Evolutionary conservation across 805 yeast genomes (phyloP), one percentile per base, ranked within the genome.

Genomic region (Lipomyces orientalis): DNA sequence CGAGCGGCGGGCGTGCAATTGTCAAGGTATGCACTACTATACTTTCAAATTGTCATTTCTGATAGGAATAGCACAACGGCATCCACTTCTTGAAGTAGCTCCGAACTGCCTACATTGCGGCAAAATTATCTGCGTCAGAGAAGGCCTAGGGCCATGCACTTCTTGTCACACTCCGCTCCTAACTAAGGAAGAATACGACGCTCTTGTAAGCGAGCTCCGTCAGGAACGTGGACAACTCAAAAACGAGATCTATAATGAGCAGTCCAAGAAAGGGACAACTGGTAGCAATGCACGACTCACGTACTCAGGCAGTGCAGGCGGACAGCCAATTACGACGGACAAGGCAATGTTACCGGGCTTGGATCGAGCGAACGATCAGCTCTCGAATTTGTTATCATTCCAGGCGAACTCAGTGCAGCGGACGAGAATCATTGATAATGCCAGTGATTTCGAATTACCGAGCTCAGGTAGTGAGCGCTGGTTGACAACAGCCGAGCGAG

Each of bases 91-190:
- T 70, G 96, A 91, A 65, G 84, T 90, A 70, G 95, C 96, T 1
- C 98, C 99, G 0, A 95, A 95, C 76, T 95, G 99, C 74, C 79
- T 95, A 54, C 88, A 90, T 67, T 95, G 99, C 77, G 99, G 99
- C 10, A 91, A 93, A 77, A 91, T 95, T 54, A 91, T 95, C 1
- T 95, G 99, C 80, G 83, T 85, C 3, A 88, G 88, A 73, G 98
- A 95, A 75, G 98, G 98, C 0, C 80, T 91, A 31, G 95, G 93
- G 67, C 95, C 95, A 2, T 95, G 99, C 75, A 84, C 95, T 1
- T 90, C 79, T 69, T 95, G 99, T 80, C 91, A 92, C 0, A 76
- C 82, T 33, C 89, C 87, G 43, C 78, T 95, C 54, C 81, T 95
- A 22, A 82, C 87, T 5, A 76, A 79, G 10, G 84, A 83, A n/a